phyloP scores from a whole-genome alignment of 176 grass and related monocot species.

The Saccharum spontaneum region DNA sequence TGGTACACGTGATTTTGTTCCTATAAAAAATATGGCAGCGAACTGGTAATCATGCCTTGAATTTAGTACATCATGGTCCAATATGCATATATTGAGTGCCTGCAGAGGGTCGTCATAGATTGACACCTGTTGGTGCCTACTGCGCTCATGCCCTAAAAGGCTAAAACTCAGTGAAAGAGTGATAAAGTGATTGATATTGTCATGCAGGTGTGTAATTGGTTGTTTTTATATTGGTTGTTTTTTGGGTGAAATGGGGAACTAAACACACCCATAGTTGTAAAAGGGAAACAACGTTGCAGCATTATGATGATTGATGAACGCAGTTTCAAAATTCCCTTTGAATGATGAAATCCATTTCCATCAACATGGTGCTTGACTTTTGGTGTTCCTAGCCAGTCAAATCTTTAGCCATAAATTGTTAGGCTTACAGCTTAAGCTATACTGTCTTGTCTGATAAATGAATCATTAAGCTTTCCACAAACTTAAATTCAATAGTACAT shows the following conservation, averaged over 20 bases:
- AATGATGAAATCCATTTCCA: background rate
- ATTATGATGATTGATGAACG: background rate
- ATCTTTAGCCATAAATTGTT: background rate
- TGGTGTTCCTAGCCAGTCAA: background rate
- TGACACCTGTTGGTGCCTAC: background rate
- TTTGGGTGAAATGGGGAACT: too few relatives aligned
- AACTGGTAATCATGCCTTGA: background rate
- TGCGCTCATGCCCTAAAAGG: background rate
- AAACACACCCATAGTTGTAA: background rate
- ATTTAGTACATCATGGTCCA: background rate
- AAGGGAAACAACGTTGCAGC: background rate
- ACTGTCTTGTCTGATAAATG: background rate
- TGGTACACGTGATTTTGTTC: background rate
- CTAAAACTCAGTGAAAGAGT: background rate
- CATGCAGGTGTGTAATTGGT: background rate
- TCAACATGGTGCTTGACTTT: background rate
- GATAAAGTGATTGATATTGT: background rate
- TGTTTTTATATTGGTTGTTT: background rate
- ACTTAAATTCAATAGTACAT: background rate
- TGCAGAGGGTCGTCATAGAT: background rate
- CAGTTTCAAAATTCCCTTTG: slow-evolving; percentile 5
- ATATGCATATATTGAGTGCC: background rate
- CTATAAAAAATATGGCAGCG: background rate
- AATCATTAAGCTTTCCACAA: background rate
- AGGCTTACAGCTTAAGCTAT: background rate